Conservation (phyloP, 345 rosid genomes). For the Salix viminalis region DNA sequence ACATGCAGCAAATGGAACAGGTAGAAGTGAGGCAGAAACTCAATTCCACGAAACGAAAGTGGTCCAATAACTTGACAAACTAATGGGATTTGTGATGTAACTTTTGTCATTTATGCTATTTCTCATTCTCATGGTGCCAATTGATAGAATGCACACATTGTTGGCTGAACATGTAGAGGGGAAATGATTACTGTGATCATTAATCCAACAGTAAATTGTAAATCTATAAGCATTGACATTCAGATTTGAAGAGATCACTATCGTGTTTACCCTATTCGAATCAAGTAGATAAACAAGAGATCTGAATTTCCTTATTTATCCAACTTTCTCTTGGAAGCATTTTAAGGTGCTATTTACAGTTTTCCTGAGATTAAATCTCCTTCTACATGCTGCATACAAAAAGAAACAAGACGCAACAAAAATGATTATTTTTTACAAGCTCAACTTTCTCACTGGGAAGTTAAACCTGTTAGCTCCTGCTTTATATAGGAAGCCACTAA, state of each 20-base stretch:
- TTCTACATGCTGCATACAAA: neutral
- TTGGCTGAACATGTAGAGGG: neutral
- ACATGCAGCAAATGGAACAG: neutral
- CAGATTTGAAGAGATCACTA: neutral
- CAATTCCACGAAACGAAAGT: neutral
- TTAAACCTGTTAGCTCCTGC: neutral
- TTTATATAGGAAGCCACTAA: neutral
- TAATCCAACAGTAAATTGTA: neutral
- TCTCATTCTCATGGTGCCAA: neutral
- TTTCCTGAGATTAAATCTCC: neutral
- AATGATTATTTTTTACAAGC: neutral
- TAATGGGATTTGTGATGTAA: neutral
- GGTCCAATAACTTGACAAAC: neutral
- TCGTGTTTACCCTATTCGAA: neutral
- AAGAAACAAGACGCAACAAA: neutral
- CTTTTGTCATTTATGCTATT: neutral
- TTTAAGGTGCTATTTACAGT: neutral
- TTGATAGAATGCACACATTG: neutral
- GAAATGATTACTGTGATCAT: neutral
- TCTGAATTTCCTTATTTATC: neutral
- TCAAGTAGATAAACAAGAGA: neutral
- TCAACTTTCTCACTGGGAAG: neutral
- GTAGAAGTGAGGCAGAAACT: neutral
- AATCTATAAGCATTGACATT: neutral
- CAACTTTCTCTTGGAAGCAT: neutral